Evolutionary conservation across 1,284 basidiomycete species (phyloP), one percentile per base, ranked within the genome.

Genomic region (Coniophora puteana): DNA sequence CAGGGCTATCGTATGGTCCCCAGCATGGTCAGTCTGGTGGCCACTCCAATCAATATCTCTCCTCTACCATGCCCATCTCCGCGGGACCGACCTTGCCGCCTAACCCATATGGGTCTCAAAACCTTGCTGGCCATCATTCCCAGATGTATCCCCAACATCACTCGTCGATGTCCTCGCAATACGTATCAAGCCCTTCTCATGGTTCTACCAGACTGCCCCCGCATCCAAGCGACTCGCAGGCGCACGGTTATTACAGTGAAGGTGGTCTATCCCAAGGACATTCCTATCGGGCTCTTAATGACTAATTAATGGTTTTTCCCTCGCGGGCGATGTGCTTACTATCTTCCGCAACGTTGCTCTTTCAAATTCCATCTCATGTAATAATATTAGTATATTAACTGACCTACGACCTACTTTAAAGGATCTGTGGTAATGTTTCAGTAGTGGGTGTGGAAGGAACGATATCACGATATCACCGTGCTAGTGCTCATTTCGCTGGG

Each of bases 1-100:
- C 57, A 14, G 43, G 58, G 2, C 46, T 59, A 53, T 44, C 55
- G 26, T 38, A 52, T 12, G 58, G 21, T 25, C 39, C 32, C 13
- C 45, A 58, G n/a, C 58, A 59, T 21, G 48, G 48, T 14, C 61
- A 64, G 44, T 54, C 56, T 30, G 48, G 54, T 21, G 40, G 46
- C 29, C 61, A 59, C 32, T 69, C 71, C 42, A 57, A 49, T 47
- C 61, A 57, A 28, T 63, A 69, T 38, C 57, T 71, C 43, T 58
- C 66, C 31, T 71, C 72, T 40, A 72, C 72, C 11, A 66, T 78
- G 25, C 74, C 76, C 5, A 65, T 78, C 43, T 74, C 76, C 20
- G 74, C 74, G 13, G 68, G 74, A 1, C 62, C 75, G 20, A 65
- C 72, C 41, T 57, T 76, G 50, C 63, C 71, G 17, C 59, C 56